Percentiles rank a stretch among this genome's conserved stretches.
Evolutionary conservation across 1,284 basidiomycete species (phyloP).

Genomic region (Austroboletus novae-zelandiae): DNA sequence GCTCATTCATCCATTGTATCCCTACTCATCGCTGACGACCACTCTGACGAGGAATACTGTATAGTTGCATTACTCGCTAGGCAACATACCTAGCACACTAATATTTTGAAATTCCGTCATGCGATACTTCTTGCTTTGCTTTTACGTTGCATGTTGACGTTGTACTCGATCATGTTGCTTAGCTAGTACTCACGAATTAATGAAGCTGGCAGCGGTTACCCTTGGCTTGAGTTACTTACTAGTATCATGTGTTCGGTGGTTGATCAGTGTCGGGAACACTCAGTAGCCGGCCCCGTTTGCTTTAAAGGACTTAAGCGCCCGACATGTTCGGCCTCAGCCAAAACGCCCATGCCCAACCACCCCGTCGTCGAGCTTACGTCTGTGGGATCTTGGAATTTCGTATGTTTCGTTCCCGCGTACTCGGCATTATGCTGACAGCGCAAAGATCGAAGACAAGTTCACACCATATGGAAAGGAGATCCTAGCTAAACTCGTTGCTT

Average conservation of each 20-base stretch:
- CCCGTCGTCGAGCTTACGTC: conserved; percentile 74
- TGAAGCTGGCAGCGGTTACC: neutral
- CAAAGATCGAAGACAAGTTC: conserved; percentile 87
- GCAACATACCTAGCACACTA: conserved; percentile 28
- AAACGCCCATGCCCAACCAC: conserved; percentile 35
- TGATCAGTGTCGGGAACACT: neutral
- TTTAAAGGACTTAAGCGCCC: too few species aligned
- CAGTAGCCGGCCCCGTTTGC: too few species aligned
- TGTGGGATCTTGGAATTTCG: conserved; percentile 79
- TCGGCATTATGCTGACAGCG: conserved; percentile 4
- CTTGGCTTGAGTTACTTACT: neutral
- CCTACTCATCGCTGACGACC: conserved; percentile 24
- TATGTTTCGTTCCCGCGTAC: conserved; percentile 33
- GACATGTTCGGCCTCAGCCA: too few species aligned
- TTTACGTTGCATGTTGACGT: conserved; percentile 2
- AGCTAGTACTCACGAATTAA: conserved; percentile 13
- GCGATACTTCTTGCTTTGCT: conserved; percentile 1
- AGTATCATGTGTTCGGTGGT: too few species aligned
- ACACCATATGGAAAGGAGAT: conserved; percentile 85
- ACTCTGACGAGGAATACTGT: conserved; percentile 21
- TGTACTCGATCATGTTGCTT: conserved; percentile 11
- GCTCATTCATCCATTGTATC: conserved; percentile 23
- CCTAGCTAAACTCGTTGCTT: conserved; percentile 79
- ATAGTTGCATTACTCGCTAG: conserved; percentile 41
- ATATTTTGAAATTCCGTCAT: conserved; percentile 18